These are phyloP conservation scores for Coffea canephora DNA, from an alignment of 257 asterid species.

Conservation along the genomic window DNA sequence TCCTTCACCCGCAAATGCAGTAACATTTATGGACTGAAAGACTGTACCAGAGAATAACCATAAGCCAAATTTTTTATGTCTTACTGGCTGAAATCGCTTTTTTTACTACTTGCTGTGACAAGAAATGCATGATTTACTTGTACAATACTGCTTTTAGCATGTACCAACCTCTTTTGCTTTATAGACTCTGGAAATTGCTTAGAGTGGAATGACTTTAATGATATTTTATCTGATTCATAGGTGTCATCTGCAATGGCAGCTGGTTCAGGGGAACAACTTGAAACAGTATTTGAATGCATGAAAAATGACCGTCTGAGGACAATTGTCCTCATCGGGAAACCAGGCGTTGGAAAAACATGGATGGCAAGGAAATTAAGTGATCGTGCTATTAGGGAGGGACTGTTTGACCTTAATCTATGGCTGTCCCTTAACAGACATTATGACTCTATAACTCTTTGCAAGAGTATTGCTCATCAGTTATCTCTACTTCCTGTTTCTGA, in stretches of 20 bases:
- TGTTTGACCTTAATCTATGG: constrained; percentile 21
- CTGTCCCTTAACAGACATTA: neutral
- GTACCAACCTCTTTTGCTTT: neutral
- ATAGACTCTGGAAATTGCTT: neutral
- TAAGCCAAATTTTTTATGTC: neutral
- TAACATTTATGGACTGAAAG: no score
- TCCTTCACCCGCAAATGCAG: no score
- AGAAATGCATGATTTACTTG: neutral
- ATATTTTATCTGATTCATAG: neutral
- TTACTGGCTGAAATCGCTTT: no score
- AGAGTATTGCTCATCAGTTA: constrained; percentile 8
- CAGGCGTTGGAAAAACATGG: constrained; percentile 48
- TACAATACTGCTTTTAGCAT: neutral
- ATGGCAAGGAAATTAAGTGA: constrained; percentile 29
- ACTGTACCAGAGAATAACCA: no score
- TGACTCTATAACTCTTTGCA: neutral
- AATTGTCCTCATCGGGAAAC: constrained; percentile 24
- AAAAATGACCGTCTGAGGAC: no score
- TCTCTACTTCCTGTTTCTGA: neutral
- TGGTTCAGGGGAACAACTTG: neutral
- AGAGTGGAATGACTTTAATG: neutral
- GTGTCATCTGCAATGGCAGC: constrained; percentile 1
- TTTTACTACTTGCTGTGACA: neutral
- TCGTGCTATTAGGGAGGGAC: constrained; percentile 13
- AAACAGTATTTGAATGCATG: neutral